These are phyloP conservation scores for Penicillium sp. DNA, from an alignment of 2,329 filamentous ascomycete species.

Conservation along the genomic window DNA sequence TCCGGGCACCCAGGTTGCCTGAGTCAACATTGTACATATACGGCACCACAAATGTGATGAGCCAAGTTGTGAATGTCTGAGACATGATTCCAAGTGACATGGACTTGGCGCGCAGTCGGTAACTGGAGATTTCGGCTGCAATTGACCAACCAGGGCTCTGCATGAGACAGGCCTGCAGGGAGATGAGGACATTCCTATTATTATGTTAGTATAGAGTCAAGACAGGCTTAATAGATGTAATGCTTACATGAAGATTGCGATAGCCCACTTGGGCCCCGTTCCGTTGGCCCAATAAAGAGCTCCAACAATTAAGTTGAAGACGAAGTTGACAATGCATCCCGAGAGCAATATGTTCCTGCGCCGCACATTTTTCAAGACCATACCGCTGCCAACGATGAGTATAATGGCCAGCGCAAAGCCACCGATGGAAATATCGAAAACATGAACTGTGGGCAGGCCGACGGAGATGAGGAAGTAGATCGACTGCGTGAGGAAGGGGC, in stretches of 20 bases:
- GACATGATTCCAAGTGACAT: conserved; percentile 12
- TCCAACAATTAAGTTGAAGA: conserved; percentile 13
- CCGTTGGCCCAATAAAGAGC: conserved; percentile 10
- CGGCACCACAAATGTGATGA: conserved; percentile 12
- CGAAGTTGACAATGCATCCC: conserved; percentile 4
- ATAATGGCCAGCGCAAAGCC: conserved; percentile 15
- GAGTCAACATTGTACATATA: conserved; percentile 19
- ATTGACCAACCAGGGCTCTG: conserved; percentile 9
- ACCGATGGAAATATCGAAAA: conserved; percentile 19
- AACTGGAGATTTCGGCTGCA: conserved; percentile 9
- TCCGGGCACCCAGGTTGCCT: conserved; percentile 13
- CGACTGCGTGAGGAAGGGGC: conserved; percentile 16
- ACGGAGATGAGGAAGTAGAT: conserved; percentile 21
- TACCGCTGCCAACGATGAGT: conserved; percentile 8
- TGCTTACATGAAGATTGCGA: conserved; percentile 16
- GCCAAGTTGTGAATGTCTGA: conserved; percentile 11
- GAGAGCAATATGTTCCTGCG: not conserved
- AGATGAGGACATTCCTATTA: conserved; percentile 8
- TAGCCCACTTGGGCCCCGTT: conserved; percentile 10
- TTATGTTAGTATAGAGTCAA: not conserved
- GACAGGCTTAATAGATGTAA: not conserved
- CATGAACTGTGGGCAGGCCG: conserved; percentile 13
- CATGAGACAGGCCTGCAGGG: conserved; percentile 9
- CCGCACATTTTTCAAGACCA: not conserved
- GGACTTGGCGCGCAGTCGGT: conserved; percentile 9